Evolutionary conservation across 139 green algal species (phyloP).

Genomic region (Nannochloris sp.): DNA sequence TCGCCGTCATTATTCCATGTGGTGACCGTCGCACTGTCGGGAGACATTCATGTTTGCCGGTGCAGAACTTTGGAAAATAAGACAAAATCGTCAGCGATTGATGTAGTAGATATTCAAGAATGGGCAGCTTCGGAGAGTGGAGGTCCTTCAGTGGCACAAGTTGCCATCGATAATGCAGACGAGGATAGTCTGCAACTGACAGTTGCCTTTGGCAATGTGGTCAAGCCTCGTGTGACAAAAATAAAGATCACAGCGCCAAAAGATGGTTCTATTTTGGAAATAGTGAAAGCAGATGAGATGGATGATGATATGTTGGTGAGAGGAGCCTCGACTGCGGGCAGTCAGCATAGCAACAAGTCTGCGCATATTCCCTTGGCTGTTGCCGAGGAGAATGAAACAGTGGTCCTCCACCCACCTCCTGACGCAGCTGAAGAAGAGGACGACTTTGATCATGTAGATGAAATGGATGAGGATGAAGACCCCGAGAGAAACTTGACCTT

Average conservation of each 20-base stretch:
- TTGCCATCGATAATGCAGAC: conserved; percentile 6
- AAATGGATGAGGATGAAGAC: conserved; percentile 3
- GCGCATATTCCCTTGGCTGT: conserved; percentile 1
- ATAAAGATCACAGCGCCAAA: too few relatives aligned
- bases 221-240: conserved; percentile 3
- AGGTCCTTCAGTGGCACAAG: not conserved
- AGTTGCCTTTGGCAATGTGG: conserved; percentile 5
- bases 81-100: not conserved
- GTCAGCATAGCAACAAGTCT: not conserved
- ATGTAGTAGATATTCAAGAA: not conserved
- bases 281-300: too few relatives aligned
- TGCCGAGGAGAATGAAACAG: not conserved
- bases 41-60: conserved; percentile 8
- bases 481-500: conserved; percentile 11
- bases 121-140: not conserved
- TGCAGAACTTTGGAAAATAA: not conserved
- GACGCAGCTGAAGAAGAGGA: conserved; percentile 5
- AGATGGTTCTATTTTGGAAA: too few relatives aligned
- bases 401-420: not conserved
- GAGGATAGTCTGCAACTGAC: not conserved
- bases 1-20: conserved; percentile 5
- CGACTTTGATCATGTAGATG: not conserved
- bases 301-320: not conserved
- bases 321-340: not conserved
- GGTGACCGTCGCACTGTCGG: conserved; percentile 2